These are phyloP conservation scores for Lactarius sp. DNA, from an alignment of 768 basidiomycete genomes.

Conservation along the genomic window DNA sequence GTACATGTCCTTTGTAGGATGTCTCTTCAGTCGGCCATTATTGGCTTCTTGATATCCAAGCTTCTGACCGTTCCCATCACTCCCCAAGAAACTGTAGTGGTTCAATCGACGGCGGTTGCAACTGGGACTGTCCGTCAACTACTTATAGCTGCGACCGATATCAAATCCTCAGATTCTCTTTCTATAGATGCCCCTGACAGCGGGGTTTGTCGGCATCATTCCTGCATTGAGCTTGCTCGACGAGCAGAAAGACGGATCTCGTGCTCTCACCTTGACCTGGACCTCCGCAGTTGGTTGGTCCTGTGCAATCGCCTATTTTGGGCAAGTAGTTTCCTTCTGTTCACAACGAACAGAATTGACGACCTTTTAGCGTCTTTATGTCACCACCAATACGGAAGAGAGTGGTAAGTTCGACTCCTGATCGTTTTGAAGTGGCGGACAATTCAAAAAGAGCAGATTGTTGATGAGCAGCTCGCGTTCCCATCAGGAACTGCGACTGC, in stretches of 20 bases:
- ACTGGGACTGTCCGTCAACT: slow-evolving; percentile 56
- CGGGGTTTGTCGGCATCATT: slow-evolving; percentile 87
- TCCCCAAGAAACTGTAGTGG: slow-evolving; percentile 90
- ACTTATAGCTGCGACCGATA: background rate
- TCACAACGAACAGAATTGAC: slow-evolving; percentile 7
- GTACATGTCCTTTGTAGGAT: slow-evolving; percentile 50
- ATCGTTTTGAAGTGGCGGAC: background rate
- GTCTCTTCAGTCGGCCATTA: slow-evolving; percentile 91
- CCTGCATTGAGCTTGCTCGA: slow-evolving; percentile 84
- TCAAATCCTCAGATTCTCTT: background rate
- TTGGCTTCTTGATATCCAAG: slow-evolving; percentile 83
- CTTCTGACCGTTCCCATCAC: slow-evolving; percentile 67
- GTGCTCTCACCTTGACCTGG: slow-evolving; percentile 73
- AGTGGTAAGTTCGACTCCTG: slow-evolving; percentile 54
- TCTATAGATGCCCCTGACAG: slow-evolving; percentile 71
- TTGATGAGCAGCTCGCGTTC: slow-evolving; percentile 90
- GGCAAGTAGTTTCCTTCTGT: slow-evolving; percentile 37
- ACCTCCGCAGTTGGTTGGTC: slow-evolving; percentile 78
- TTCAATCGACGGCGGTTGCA: slow-evolving; percentile 94
- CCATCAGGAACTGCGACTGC: slow-evolving; percentile 96
- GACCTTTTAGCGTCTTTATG: slow-evolving; percentile 69
- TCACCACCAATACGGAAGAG: slow-evolving; percentile 93
- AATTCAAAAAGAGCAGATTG: slow-evolving; percentile 49
- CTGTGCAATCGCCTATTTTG: slow-evolving; percentile 89
- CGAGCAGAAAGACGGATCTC: slow-evolving; percentile 66